These are phyloP conservation scores for Monosporascus sp. DNA, from an alignment of 2,329 filamentous ascomycete species.

Conservation along the genomic window DNA sequence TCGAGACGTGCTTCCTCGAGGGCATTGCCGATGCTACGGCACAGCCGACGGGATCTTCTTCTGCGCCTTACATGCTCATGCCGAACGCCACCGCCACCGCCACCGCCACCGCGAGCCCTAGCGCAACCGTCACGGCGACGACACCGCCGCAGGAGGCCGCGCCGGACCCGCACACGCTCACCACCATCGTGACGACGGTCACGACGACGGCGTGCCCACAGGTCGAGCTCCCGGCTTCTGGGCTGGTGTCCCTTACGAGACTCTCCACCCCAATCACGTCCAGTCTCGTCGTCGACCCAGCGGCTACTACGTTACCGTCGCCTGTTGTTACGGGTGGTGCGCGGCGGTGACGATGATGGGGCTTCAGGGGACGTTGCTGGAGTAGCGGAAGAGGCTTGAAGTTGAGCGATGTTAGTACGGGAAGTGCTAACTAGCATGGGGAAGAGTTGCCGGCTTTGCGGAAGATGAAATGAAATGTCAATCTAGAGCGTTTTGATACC, in stretches of 20 bases:
- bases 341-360: too few relatives aligned
- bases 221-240: not conserved
- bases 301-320: too few relatives aligned
- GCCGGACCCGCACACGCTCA: not conserved
- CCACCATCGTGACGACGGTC: not conserved
- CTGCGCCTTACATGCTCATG: too few relatives aligned
- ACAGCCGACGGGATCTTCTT: too few relatives aligned
- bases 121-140: not conserved
- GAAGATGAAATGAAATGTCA: too few relatives aligned
- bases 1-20: conserved; percentile 16
- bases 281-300: not conserved
- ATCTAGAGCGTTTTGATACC: too few relatives aligned
- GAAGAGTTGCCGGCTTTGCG: too few relatives aligned
- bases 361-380: too few relatives aligned
- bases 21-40: not conserved
- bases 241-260: not conserved
- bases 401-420: too few relatives aligned
- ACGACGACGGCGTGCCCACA: not conserved
- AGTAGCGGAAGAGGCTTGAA: too few relatives aligned
- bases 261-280: not conserved
- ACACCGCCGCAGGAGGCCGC: not conserved
- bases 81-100: conserved; percentile 2
- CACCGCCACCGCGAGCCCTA: not conserved
- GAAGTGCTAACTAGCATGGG: too few relatives aligned
- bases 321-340: too few relatives aligned